These are phyloP conservation scores for Linum usitatissimum DNA, from an alignment of 345 rosid species.

Conservation along the genomic window DNA sequence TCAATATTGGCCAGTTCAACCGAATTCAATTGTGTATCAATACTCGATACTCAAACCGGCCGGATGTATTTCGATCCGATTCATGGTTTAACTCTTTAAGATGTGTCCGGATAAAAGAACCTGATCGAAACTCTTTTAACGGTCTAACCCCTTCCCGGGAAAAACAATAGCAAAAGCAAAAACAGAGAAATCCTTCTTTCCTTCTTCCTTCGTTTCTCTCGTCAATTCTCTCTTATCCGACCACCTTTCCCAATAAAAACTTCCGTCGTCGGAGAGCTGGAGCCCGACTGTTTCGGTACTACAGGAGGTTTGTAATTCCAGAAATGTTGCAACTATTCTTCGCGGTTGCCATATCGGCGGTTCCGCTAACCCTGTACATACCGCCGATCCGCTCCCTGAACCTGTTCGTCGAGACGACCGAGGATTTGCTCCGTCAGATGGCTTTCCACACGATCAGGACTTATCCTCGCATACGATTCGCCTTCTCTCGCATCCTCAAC, in stretches of 20 bases:
- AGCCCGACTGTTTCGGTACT: not conserved
- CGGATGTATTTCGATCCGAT: too few species aligned
- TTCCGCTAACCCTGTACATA: conserved; percentile 35
- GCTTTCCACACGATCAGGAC: conserved; percentile 13
- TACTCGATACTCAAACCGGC: too few species aligned
- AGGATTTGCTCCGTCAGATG: conserved; percentile 23
- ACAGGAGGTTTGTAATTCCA: not conserved
- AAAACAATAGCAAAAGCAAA: too few species aligned
- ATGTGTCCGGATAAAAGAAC: too few species aligned
- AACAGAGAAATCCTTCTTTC: too few species aligned
- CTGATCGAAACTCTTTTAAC: too few species aligned
- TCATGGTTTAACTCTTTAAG: too few species aligned
- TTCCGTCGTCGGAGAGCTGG: not conserved
- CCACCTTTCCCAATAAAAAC: too few species aligned
- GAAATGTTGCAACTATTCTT: conserved; percentile 35
- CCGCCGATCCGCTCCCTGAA: conserved; percentile 40
- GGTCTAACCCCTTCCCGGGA: too few species aligned
- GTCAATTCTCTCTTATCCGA: not conserved
- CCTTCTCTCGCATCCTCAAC: conserved; percentile 21
- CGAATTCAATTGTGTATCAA: too few species aligned
- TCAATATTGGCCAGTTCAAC: too few species aligned
- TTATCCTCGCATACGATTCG: conserved; percentile 31
- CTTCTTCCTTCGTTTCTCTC: not conserved
- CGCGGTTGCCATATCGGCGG: conserved; percentile 48
- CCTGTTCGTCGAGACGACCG: conserved; percentile 24